phyloP scores from a whole-genome alignment of 1,139 yeast genomes.

The Lodderomyces theae region DNA sequence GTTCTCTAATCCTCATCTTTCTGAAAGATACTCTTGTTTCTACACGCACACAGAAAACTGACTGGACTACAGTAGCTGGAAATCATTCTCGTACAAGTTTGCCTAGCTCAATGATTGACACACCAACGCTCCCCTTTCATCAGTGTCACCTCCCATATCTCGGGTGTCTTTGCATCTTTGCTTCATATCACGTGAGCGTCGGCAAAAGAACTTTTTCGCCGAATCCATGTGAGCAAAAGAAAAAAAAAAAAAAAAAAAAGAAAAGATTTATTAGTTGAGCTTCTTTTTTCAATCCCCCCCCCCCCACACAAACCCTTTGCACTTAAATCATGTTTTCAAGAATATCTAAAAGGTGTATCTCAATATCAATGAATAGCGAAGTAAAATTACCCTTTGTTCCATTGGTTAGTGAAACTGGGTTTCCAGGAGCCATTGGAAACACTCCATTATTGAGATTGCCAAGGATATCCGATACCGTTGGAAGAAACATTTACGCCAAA shows the following conservation, averaged over 20 bases:
- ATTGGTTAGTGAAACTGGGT: conserved; percentile 57
- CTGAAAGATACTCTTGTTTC: too few species aligned
- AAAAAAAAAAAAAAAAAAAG: conserved; percentile 5
- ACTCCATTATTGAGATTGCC: conserved; percentile 76
- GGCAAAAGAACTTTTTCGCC: background rate
- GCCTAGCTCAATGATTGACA: too few species aligned
- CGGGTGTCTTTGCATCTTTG: too few species aligned
- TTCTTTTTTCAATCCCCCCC: background rate
- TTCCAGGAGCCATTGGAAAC: conserved; percentile 80
- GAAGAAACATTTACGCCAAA: conserved; percentile 79
- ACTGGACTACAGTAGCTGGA: too few species aligned
- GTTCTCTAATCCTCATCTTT: too few species aligned
- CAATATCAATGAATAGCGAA: conserved; percentile 21
- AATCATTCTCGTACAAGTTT: too few species aligned
- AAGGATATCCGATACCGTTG: conserved; percentile 56
- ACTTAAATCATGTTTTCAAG: conserved; percentile 14
- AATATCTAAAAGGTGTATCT: conserved; percentile 18
- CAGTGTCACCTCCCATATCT: too few species aligned
- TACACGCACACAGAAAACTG: too few species aligned
- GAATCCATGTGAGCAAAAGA: background rate
- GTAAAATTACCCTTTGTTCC: conserved; percentile 54
- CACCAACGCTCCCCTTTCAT: too few species aligned
- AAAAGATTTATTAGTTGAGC: too few species aligned
- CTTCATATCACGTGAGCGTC: too few species aligned
- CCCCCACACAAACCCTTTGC: background rate